These are phyloP conservation scores for Backusella parvicylindrica DNA, from an alignment of 192 early-diverging fungal genomes.

Conservation along the genomic window DNA sequence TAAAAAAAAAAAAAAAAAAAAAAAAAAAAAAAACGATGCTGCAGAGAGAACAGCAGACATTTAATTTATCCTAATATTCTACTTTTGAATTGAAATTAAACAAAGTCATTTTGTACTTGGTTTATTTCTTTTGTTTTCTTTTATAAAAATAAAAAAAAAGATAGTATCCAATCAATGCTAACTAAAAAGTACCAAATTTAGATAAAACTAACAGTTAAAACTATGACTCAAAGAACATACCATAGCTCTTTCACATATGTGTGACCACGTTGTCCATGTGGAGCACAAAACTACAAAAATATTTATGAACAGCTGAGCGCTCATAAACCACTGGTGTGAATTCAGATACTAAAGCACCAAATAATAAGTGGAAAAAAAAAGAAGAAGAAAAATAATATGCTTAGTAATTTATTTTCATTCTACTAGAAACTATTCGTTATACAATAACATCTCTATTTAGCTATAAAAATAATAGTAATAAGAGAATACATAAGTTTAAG, in stretches of 20 bases:
- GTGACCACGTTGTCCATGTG: background rate
- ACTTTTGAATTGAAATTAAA: too few relatives aligned
- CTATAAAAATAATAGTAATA: background rate
- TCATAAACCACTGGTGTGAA: background rate
- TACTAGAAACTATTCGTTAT: background rate
- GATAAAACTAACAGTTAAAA: background rate
- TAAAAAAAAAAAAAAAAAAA: too few relatives aligned
- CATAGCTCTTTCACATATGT: background rate
- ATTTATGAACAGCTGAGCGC: background rate
- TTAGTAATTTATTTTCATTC: background rate
- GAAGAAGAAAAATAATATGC: background rate
- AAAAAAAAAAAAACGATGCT: too few relatives aligned
- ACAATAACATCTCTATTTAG: background rate
- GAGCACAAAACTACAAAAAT: background rate
- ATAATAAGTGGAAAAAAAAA: background rate
- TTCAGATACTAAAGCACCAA: background rate
- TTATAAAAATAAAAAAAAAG: background rate
- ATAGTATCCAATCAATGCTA: background rate
- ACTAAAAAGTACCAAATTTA: background rate
- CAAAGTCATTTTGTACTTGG: too few relatives aligned
- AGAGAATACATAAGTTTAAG: background rate
- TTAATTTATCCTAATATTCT: too few relatives aligned
- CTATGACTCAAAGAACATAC: background rate
- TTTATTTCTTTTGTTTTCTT: too few relatives aligned
- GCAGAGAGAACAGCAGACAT: too few relatives aligned